phyloP scores from a whole-genome alignment of 2,329 filamentous ascomycete species.

The Neonectria ditissima region DNA sequence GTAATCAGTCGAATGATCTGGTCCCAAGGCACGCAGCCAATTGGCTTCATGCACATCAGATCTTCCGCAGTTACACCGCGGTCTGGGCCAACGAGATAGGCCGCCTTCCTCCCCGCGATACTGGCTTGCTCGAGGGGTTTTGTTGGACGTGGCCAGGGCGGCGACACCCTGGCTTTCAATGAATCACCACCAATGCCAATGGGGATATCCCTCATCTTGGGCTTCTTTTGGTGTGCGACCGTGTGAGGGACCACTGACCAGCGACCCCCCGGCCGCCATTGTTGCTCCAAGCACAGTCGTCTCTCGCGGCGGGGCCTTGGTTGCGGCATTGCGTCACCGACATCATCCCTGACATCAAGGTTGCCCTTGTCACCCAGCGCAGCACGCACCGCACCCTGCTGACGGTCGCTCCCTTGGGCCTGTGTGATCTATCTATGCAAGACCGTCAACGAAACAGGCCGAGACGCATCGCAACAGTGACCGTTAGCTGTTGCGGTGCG shows the following conservation, averaged over 20 bases:
- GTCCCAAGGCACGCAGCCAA: slow-evolving; percentile 6
- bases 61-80: slow-evolving; percentile 15
- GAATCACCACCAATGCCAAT: slow-evolving; percentile 16
- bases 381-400: not conserved
- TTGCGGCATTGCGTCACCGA: slow-evolving; percentile 23
- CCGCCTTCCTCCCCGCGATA: slow-evolving; percentile 7
- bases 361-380: slow-evolving; percentile 8
- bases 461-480: slow-evolving; percentile 1
- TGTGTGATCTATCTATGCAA: slow-evolving; percentile 23
- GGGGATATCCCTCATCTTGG: slow-evolving; percentile 6
- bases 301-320: slow-evolving; percentile 11
- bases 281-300: slow-evolving; percentile 13
- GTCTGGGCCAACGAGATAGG: slow-evolving; percentile 10
- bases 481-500: slow-evolving; percentile 17
- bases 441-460: slow-evolving; percentile 16
- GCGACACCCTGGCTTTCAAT: slow-evolving; percentile 14
- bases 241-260: not conserved
- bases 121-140: slow-evolving; percentile 12
- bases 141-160: slow-evolving; percentile 18
- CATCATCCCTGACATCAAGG: slow-evolving; percentile 17
- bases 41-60: slow-evolving; percentile 23
- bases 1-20: slow-evolving; percentile 16
- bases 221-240: slow-evolving; percentile 3
- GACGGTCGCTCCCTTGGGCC: slow-evolving; percentile 17
- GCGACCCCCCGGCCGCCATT: slow-evolving; percentile 10